A percentile compares a stretch with the other conserved stretches of the same genome.
phyloP scores from a whole-genome alignment of 164 flowering plant species.

The Aristolochia contorta region DNA sequence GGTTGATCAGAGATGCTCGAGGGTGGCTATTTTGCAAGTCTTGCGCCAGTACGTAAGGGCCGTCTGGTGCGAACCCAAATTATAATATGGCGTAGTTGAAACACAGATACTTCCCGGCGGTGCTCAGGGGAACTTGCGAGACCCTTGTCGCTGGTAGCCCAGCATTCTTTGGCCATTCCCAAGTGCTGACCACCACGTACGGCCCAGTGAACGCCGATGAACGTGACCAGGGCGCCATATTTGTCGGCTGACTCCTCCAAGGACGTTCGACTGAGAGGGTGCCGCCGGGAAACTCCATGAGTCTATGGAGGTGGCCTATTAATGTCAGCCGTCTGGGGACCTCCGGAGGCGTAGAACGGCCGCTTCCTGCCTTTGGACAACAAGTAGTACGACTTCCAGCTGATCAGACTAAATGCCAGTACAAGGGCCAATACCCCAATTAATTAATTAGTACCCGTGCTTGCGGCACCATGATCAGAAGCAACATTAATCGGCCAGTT shows the following conservation, averaged over 20 bases:
- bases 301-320: slow-evolving; percentile 6
- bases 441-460: too few relatives aligned
- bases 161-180: slow-evolving; percentile 12
- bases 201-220: neutral
- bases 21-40: slow-evolving; percentile 1
- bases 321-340: slow-evolving; percentile 1
- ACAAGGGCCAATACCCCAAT: too few relatives aligned
- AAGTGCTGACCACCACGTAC: slow-evolving; percentile 5
- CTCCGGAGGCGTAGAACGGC: slow-evolving; percentile 5
- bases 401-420: too few relatives aligned
- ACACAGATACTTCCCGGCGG: slow-evolving; percentile 1
- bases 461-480: too few relatives aligned
- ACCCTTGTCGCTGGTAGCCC: slow-evolving; percentile 5
- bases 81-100: slow-evolving; percentile 6
- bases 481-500: too few relatives aligned
- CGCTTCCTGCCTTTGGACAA: too few relatives aligned
- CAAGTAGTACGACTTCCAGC: too few relatives aligned
- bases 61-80: slow-evolving; percentile 5
- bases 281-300: neutral
- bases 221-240: slow-evolving; percentile 2
- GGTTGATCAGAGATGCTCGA: slow-evolving; percentile 4
- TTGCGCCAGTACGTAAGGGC: slow-evolving; percentile 10
- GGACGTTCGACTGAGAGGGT: neutral
- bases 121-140: neutral
- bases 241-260: slow-evolving; percentile 3